Evolutionary conservation across 2,329 filamentous ascomycete species (phyloP).

Genomic region (Aspergillus luchuensis): DNA sequence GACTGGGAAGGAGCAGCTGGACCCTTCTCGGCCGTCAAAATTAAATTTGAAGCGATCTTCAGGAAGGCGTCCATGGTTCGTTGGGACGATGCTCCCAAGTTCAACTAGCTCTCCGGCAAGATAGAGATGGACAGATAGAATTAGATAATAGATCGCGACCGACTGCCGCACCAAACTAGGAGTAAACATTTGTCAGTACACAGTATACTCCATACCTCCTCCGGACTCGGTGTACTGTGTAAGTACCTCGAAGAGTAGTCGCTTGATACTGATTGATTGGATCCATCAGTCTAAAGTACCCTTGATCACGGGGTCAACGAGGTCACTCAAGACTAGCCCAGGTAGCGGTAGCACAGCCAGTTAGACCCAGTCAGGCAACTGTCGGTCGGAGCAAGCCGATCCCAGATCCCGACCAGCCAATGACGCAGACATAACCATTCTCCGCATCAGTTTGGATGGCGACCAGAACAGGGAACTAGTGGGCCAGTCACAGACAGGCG

Average conservation of each 20-base stretch:
- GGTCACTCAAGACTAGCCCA: constrained; percentile 5
- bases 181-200: too few species aligned
- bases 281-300: neutral
- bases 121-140: neutral
- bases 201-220: too few species aligned
- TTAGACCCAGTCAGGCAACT: neutral
- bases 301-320: neutral
- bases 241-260: too few species aligned
- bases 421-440: constrained; percentile 16
- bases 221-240: too few species aligned
- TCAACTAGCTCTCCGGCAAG: neutral
- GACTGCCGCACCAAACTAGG: too few species aligned
- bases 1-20: neutral
- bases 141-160: neutral
- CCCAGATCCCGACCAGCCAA: neutral
- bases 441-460: constrained; percentile 18
- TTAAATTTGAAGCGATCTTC: neutral
- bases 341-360: too few species aligned
- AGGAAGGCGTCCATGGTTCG: neutral
- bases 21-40: neutral
- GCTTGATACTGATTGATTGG: too few species aligned
- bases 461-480: neutral
- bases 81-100: neutral
- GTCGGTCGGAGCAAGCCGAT: neutral
- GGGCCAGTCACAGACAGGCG: neutral